A percentile compares a stretch with the other conserved stretches of the same genome.
Conservation (phyloP, 2,329 filamentous ascomycete genomes). For the Dryadomyces sulphureus region DNA sequence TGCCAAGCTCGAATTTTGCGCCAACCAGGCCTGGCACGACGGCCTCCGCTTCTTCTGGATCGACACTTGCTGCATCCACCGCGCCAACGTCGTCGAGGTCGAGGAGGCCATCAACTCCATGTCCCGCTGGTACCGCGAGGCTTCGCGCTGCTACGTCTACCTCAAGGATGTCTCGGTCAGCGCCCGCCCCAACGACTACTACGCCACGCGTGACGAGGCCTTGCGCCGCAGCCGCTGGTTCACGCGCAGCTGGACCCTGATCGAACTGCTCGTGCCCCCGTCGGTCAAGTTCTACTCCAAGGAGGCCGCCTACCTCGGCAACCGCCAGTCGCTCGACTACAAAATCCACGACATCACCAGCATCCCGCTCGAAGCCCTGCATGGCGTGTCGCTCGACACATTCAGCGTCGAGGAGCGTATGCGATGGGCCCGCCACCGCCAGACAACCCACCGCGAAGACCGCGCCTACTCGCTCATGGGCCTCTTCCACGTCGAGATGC, state of each 20-base stretch:
- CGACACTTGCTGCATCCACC: conserved; percentile 8
- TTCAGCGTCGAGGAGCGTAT: background rate
- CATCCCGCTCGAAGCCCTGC: background rate
- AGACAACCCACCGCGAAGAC: conserved; percentile 11
- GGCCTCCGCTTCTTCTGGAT: conserved; percentile 1
- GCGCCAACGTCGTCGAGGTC: conserved; percentile 4
- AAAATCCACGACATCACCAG: background rate
- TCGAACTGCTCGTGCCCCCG: conserved; percentile 5
- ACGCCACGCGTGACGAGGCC: background rate
- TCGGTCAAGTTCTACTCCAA: conserved; percentile 4
- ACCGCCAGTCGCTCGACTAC: background rate
- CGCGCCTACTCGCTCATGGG: conserved; percentile 14
- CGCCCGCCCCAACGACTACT: background rate
- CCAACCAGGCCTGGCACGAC: background rate
- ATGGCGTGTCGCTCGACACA: background rate
- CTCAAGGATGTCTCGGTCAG: conserved; percentile 1
- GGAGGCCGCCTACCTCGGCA: conserved; percentile 1
- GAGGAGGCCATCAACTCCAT: conserved; percentile 6
- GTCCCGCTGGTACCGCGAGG: conserved; percentile 4
- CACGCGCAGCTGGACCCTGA: conserved; percentile 6
- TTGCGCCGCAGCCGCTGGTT: conserved; percentile 7
- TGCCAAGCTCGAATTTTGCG: background rate
- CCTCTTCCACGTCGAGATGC: conserved; percentile 14
- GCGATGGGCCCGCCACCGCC: background rate
- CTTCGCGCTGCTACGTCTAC: conserved; percentile 3